Base-by-base conservation (phyloP, 257 asterid species). In the Primulina huaijiensis region DNA sequence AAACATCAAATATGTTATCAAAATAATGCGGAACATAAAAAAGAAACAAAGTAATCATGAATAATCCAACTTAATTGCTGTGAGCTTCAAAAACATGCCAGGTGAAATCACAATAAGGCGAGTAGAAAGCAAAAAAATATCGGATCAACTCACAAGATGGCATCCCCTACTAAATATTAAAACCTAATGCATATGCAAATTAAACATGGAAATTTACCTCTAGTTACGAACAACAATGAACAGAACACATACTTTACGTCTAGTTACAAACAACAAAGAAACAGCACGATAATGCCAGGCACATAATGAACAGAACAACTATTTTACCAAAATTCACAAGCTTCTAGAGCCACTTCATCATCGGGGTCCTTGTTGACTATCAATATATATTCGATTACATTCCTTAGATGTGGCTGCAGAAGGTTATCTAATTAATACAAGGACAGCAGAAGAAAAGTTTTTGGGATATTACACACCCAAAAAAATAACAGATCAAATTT, bases 291-390 rank as follows among this genome's bases (percentile, higher is more conserved):
- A 46, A 40, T 14, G 67, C 21, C 64, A 70, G 37, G 65, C 50
- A 58, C 46, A 17, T 11, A 58, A 14, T 20, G 46, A 17, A 57
- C 52, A 30, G 70, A 43, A 59, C 29, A 78, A 56, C 33, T 29
- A 67, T 8, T 23, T 66, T 85, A 94, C 99, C 99, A 94, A 81
- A 94, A 91, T 85, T 94, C 99, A 87, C 99, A 94, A 64, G 99
- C 92, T 83, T 94, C 99, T 21, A 94, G 96, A 72, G 99, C 90
- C 84, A 91, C 98, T 76, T 94, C 99, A 10, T 91, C 95, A 70
- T 92, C 95, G 23, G 87, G 77, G 78, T 91, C 99, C 86, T 86
- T 86, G 89, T 88, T 94, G 75, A 92, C 96, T 72, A 86, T 82
- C 87, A 94, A 75, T 82, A 94, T 92, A 78, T 89, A 94, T 73